Evolutionary conservation across 257 asterid species (phyloP).

Genomic region (Fraxinus americana): DNA sequence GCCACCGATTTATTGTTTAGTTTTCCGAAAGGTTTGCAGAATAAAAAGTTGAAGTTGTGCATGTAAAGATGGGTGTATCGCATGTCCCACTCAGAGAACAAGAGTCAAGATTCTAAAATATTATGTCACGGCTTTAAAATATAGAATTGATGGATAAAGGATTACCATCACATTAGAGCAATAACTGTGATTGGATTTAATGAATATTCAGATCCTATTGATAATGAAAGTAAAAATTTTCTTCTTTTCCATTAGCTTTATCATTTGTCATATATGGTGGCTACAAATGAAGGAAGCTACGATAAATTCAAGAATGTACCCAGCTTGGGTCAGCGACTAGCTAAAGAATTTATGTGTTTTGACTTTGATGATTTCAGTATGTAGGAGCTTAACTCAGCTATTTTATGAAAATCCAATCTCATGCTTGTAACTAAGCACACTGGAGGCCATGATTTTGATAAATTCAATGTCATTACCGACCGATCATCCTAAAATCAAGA

Average conservation of each 20-base stretch:
- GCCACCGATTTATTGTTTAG: not conserved
- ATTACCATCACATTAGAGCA: not conserved
- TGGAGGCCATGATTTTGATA: not conserved
- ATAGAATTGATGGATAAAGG: not conserved
- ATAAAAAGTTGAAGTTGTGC: not conserved
- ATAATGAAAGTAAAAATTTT: not conserved
- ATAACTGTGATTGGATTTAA: conserved; percentile 9
- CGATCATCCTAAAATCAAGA: not conserved
- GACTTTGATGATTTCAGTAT: not conserved
- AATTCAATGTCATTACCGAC: not conserved
- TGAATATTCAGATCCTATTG: conserved; percentile 5
- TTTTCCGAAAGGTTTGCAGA: not conserved
- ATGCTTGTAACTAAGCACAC: not conserved
- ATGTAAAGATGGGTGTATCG: not conserved
- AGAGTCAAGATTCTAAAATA: not conserved
- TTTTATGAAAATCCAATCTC: not conserved
- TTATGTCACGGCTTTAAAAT: not conserved
- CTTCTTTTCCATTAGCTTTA: not conserved
- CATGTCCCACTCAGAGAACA: conserved; percentile 3
- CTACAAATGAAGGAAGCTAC: not conserved
- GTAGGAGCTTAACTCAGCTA: not conserved
- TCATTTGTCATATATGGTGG: not conserved
- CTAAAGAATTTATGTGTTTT: not conserved
- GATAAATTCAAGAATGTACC: not conserved
- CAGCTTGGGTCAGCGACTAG: not conserved